Evolutionary conservation across 352 stramenopile species (phyloP).

Genomic region (Phytophthora gonapodyides): DNA sequence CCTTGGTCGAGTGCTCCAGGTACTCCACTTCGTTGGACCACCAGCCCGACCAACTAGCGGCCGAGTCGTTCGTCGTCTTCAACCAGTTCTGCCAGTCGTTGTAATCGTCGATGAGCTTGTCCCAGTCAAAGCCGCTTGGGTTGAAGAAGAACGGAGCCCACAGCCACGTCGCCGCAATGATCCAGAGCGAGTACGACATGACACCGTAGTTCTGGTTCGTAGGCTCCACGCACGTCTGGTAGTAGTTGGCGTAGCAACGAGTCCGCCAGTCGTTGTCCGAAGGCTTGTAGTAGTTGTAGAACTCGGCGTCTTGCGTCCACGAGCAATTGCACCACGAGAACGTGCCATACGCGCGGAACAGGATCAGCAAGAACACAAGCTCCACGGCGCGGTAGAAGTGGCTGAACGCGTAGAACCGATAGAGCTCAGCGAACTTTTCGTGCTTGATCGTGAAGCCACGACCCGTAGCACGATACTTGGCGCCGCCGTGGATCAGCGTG

Average conservation of each 20-base stretch:
- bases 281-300: conserved; percentile 81
- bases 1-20: conserved; percentile 74
- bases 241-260: conserved; percentile 85
- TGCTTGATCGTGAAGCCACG: conserved; percentile 99
- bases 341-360: conserved; percentile 91
- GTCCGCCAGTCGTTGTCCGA: conserved; percentile 80
- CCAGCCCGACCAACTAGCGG: conserved; percentile 88
- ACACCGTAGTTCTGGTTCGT: conserved; percentile 98
- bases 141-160: conserved; percentile 95
- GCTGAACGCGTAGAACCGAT: conserved; percentile 97
- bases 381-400: conserved; percentile 99
- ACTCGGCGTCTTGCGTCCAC: conserved; percentile 70
- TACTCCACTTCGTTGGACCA: conserved; percentile 87
- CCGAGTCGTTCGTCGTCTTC: conserved; percentile 84
- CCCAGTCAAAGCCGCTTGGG: conserved; percentile 98
- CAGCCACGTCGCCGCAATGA: conserved; percentile 92
- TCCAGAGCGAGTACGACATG: conserved; percentile 97
- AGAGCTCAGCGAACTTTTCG: conserved; percentile 97
- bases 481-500: conserved; percentile 97
- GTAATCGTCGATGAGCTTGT: conserved; percentile 96
- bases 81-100: conserved; percentile 96
- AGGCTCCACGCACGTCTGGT: conserved; percentile 92
- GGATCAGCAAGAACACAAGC: conserved; percentile 83
- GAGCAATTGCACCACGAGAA: conserved; percentile 94
- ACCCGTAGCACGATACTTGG: conserved; percentile 98